phyloP scores from a whole-genome alignment of 2,329 filamentous ascomycete genomes.

The Claviceps sp. region DNA sequence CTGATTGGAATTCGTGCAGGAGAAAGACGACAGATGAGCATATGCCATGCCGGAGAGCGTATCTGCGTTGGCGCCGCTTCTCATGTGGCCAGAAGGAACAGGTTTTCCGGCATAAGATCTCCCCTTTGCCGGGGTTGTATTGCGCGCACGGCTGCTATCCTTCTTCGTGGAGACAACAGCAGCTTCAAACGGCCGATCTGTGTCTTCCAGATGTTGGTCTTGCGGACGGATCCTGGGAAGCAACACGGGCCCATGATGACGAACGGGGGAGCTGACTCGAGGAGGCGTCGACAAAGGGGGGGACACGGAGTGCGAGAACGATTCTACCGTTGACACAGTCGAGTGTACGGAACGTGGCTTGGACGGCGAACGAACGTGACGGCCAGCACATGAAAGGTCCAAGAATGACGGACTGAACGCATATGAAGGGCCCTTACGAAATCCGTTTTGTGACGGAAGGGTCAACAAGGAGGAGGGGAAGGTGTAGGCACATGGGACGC shows the following conservation, averaged over 20 bases:
- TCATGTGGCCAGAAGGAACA: conserved; percentile 33
- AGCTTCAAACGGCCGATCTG: conserved; percentile 10
- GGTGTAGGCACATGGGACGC: conserved; percentile 48
- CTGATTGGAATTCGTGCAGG: conserved; percentile 5
- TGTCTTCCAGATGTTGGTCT: conserved; percentile 56
- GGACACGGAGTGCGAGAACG: conserved; percentile 49
- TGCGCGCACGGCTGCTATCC: neutral
- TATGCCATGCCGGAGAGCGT: conserved; percentile 28
- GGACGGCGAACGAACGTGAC: conserved; percentile 50
- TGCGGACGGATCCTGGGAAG: conserved; percentile 78
- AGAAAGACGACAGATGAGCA: conserved; percentile 26
- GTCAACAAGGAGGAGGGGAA: conserved; percentile 27
- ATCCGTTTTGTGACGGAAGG: conserved; percentile 12
- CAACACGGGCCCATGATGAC: conserved; percentile 65
- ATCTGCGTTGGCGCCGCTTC: conserved; percentile 51
- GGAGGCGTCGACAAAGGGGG: conserved; percentile 56
- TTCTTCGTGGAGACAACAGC: conserved; percentile 1
- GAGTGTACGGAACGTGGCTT: conserved; percentile 52
- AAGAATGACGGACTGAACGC: conserved; percentile 44
- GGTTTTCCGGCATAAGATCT: conserved; percentile 7
- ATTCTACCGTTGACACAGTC: conserved; percentile 41
- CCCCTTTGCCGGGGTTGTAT: conserved; percentile 11
- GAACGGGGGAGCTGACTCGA: conserved; percentile 53
- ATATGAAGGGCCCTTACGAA: conserved; percentile 21
- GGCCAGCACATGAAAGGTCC: conserved; percentile 37